Base-by-base conservation (phyloP, 192 early-diverging fungal genomes). In the Powellomyces hirtus region DNA sequence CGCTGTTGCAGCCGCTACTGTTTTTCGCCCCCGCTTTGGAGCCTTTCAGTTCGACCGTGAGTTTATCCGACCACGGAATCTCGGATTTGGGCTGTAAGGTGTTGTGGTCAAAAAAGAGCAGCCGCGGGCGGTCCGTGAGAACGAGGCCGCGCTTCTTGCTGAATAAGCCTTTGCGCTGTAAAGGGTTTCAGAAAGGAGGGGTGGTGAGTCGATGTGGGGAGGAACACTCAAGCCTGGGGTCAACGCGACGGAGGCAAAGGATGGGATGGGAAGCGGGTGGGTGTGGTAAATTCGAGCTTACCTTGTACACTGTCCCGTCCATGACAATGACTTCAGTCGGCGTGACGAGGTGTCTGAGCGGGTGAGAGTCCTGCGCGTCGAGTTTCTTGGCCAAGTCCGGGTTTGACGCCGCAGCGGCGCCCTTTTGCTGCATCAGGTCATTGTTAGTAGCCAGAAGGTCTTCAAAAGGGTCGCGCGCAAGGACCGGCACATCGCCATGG, bases 41-140 rank as follows among this genome's bases (percentile, higher is more conserved):
- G n/a, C 83, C 85, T 62, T 87, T 86, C 14, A 84, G 42, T 71
- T 89, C 87, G 0, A 85, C 83, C 0, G 81, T 75, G 38, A 84
- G 62, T n/a, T 76, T 70, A 0, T 81, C 72, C 3, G 77, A 81
- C 83, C 84, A 89, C 52, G 77, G 60, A 53, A 91, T 89, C 64
- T 89, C 87, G 1, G 79, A 82, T 33, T 86, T 82, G 27, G 77
- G 49, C 38, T 66, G 57, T 18, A 65, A 29, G 16, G 46, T 14
- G n/a, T 49, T 49, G 40, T 76, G 76, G 42, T 90, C 89, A 57
- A 85, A 81, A 58, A 89, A 88, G 1, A 84, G 59, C 46, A 92
- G 71, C 4, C 90, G 80, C 33, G 89, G 89, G 34, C 75, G 70
- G 61, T 90, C 87, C 1, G 89, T 90, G 53, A 92, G 69, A n/a